Conservation (phyloP, 2,329 filamentous ascomycete genomes). For the Aphanocladium album region DNA sequence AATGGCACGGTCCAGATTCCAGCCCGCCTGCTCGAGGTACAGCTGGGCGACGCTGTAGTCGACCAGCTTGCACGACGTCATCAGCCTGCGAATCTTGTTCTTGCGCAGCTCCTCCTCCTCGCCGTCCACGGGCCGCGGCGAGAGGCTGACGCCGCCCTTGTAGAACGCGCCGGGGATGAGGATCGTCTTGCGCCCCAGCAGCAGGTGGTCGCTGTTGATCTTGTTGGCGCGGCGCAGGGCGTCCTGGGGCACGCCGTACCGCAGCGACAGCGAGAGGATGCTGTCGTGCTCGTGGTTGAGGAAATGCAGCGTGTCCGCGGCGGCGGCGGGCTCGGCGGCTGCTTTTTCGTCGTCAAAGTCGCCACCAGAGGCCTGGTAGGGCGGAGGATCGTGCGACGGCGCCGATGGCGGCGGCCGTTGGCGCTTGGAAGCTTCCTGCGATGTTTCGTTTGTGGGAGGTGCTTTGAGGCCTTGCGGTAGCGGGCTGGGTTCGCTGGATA, state of each 20-base stretch:
- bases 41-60: slow-evolving; percentile 72
- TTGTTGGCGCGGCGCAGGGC: slow-evolving; percentile 63
- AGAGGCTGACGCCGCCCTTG: slow-evolving; percentile 61
- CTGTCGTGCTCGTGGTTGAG: slow-evolving; percentile 65
- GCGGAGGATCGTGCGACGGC: background rate
- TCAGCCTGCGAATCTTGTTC: slow-evolving; percentile 66
- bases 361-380: background rate
- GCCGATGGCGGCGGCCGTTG: background rate
- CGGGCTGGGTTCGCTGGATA: slow-evolving; percentile 53
- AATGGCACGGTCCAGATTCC: slow-evolving; percentile 61
- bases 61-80: slow-evolving; percentile 71
- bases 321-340: slow-evolving; percentile 27
- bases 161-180: slow-evolving; percentile 68
- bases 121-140: slow-evolving; percentile 64
- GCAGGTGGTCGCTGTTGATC: slow-evolving; percentile 64
- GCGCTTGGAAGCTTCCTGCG: slow-evolving; percentile 12
- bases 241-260: slow-evolving; percentile 62
- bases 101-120: slow-evolving; percentile 71
- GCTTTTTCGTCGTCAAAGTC: slow-evolving; percentile 16
- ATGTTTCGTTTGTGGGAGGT: slow-evolving; percentile 58
- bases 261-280: slow-evolving; percentile 62
- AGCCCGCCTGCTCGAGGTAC: slow-evolving; percentile 66
- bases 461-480: slow-evolving; percentile 60
- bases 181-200: slow-evolving; percentile 63
- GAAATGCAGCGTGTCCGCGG: slow-evolving; percentile 70